Percentiles rank a stretch among this genome's conserved stretches.
These are phyloP conservation scores for Gonium pectorale DNA, from an alignment of 139 green algal genomes.

Conservation along the genomic window DNA sequence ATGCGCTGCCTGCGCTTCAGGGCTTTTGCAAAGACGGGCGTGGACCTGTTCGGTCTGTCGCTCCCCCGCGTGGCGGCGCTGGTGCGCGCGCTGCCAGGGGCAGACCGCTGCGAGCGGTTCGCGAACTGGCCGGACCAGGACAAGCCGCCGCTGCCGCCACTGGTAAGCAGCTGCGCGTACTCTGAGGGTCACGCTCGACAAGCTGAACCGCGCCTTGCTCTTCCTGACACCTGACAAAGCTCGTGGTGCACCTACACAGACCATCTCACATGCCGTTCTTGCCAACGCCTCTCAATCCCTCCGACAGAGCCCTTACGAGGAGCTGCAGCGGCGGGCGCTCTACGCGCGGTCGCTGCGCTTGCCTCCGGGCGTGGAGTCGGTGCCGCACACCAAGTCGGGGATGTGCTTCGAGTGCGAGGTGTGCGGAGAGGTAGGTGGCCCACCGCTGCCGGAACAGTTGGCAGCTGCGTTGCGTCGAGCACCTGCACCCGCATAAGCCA, in stretches of 20 bases:
- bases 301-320: constrained; percentile 61
- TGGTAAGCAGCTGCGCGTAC: constrained; percentile 53
- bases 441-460: too few species aligned
- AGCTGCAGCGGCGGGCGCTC: constrained; percentile 43
- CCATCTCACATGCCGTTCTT: not conserved
- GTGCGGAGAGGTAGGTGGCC: constrained; percentile 68
- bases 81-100: constrained; percentile 60
- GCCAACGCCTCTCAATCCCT: not conserved
- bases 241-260: not conserved
- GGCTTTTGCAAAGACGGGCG: constrained; percentile 40
- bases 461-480: too few species aligned
- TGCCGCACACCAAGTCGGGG: constrained; percentile 37
- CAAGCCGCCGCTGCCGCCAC: constrained; percentile 25
- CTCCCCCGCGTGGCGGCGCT: constrained; percentile 43
- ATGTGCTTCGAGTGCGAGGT: constrained; percentile 68
- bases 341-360: constrained; percentile 59
- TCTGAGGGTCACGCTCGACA: not conserved
- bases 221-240: too few species aligned
- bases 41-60: constrained; percentile 67
- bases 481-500: too few species aligned
- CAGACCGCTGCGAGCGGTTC: constrained; percentile 64
- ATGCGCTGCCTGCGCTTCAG: not conserved
- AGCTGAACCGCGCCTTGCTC: not conserved
- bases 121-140: constrained; percentile 59
- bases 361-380: constrained; percentile 53